Percentiles rank a stretch among this genome's conserved stretches.
These are phyloP conservation scores for Phytophthora citrophthora DNA, from an alignment of 352 stramenopile species.

Conservation along the genomic window DNA sequence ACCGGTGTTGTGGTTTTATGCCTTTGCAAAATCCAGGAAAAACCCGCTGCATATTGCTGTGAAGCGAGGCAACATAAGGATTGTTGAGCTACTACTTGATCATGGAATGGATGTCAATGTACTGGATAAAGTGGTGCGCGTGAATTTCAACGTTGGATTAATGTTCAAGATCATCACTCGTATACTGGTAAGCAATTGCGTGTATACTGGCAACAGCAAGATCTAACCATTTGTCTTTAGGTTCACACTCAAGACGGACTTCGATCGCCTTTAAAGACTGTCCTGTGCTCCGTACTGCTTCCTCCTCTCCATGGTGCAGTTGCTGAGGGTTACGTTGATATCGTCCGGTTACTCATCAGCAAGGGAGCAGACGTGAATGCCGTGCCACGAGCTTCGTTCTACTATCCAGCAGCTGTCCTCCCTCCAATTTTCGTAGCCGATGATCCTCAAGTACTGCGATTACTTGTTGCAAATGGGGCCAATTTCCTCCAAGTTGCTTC, in stretches of 20 bases:
- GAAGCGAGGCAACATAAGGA: slow-evolving; percentile 53
- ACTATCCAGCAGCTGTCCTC: slow-evolving; percentile 59
- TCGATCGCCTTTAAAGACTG: slow-evolving; percentile 48
- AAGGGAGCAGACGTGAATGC: slow-evolving; percentile 63
- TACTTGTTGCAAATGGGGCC: slow-evolving; percentile 64
- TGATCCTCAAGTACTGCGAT: slow-evolving; percentile 68
- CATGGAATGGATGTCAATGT: slow-evolving; percentile 69
- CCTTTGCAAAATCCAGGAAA: slow-evolving; percentile 72
- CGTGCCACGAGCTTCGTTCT: slow-evolving; percentile 71
- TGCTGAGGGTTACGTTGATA: slow-evolving; percentile 63
- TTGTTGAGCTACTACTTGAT: slow-evolving; percentile 65
- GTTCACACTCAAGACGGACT: slow-evolving; percentile 69
- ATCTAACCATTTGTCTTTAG: slow-evolving; percentile 14
- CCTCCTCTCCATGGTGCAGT: slow-evolving; percentile 76
- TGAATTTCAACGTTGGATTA: slow-evolving; percentile 81
- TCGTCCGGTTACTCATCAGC: slow-evolving; percentile 69
- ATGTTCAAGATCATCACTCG: slow-evolving; percentile 76
- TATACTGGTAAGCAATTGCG: slow-evolving; percentile 44
- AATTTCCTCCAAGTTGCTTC: slow-evolving; percentile 75
- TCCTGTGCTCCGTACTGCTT: slow-evolving; percentile 71
- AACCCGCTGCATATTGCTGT: slow-evolving; percentile 82
- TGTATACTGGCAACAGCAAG: background rate
- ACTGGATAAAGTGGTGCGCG: slow-evolving; percentile 77
- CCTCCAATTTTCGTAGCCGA: slow-evolving; percentile 81
- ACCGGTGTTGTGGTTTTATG: slow-evolving; percentile 66